Base-by-base conservation (phyloP, 495 filamentous ascomycete species). In the Pyrenula aspistea region DNA sequence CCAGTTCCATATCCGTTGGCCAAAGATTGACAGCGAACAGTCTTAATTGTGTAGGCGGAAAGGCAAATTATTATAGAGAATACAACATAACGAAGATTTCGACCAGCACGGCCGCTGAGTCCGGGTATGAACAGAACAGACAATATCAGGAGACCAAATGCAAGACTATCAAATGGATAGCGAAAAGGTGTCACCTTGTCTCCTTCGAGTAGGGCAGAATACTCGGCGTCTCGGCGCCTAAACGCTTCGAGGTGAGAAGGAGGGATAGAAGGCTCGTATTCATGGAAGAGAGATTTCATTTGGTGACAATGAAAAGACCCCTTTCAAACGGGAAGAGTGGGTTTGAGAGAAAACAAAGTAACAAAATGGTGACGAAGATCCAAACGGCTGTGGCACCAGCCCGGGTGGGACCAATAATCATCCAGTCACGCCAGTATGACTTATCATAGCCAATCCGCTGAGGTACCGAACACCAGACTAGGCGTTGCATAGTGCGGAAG, bases 1-100 rank as follows among this genome's bases (percentile, higher is more conserved):
- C 90, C 90, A 20, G 81, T 70, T n/a, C 78, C 81, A 61, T 89
- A 91, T 0, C 82, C 80, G 50, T 78, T 67, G 1, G 76, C 85
- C 1, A 77, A 57, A 53, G 81, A 80, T 36, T 77, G 69, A n/a
- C 71, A 72, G 22, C 70, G 64, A 49, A 56, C 59, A 22, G 80
- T 65, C 31, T 42, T 42, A 8, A 66, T 55, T 47, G 75, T 68
- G 2, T 69, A 21, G 11, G 71, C 74, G 12, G 77, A 73, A 51
- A 80, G 63, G 23, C 65, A 67, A 23, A 83, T 23, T 36, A 73
- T 74, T n/a, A 82, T 62, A 0, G 73, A 72, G 23, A 82, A 79
- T 0, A 87, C 70, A 1, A 77, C 60, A 61, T 76, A 85, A 12
- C 86, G 71, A 24, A 71, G 25, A 60, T 62, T 68, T 49, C 56